These are phyloP conservation scores for Zarea fungicola DNA, from an alignment of 2,329 filamentous ascomycete genomes.

Conservation along the genomic window DNA sequence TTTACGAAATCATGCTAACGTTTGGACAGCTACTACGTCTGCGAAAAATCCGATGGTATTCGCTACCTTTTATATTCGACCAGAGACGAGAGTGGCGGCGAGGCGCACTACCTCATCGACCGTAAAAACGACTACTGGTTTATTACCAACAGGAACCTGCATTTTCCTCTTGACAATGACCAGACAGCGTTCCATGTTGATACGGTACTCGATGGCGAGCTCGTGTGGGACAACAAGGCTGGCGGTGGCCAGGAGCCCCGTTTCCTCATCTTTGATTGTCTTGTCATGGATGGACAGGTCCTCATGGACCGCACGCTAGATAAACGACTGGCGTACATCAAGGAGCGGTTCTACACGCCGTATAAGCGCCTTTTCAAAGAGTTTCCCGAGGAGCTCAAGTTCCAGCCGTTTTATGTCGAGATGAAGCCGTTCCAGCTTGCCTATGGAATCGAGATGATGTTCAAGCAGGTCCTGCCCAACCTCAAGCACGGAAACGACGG, in stretches of 20 bases:
- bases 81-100: slow-evolving; percentile 51
- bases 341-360: slow-evolving; percentile 67
- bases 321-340: slow-evolving; percentile 84
- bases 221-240: slow-evolving; percentile 75
- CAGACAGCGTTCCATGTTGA: slow-evolving; percentile 65
- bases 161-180: slow-evolving; percentile 70
- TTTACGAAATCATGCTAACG: slow-evolving; percentile 7
- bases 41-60: slow-evolving; percentile 96
- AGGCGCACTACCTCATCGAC: slow-evolving; percentile 90
- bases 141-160: slow-evolving; percentile 62
- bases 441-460: slow-evolving; percentile 90
- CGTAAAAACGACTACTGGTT: slow-evolving; percentile 97
- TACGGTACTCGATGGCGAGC: slow-evolving; percentile 87
- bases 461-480: slow-evolving; percentile 74
- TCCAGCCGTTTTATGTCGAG: slow-evolving; percentile 74
- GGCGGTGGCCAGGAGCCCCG: slow-evolving; percentile 66
- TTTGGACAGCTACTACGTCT: slow-evolving; percentile 74
- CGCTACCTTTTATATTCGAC: slow-evolving; percentile 92
- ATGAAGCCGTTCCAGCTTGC: slow-evolving; percentile 86
- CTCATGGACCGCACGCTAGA: slow-evolving; percentile 77
- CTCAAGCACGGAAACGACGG: slow-evolving; percentile 94
- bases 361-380: slow-evolving; percentile 58
- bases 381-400: slow-evolving; percentile 63
- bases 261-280: slow-evolving; percentile 90
- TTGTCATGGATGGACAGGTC: slow-evolving; percentile 71